Evolutionary conservation across 352 stramenopile species (phyloP), one percentile per base, ranked within the genome.

Genomic region (Globisporangium cylindrosporum): DNA sequence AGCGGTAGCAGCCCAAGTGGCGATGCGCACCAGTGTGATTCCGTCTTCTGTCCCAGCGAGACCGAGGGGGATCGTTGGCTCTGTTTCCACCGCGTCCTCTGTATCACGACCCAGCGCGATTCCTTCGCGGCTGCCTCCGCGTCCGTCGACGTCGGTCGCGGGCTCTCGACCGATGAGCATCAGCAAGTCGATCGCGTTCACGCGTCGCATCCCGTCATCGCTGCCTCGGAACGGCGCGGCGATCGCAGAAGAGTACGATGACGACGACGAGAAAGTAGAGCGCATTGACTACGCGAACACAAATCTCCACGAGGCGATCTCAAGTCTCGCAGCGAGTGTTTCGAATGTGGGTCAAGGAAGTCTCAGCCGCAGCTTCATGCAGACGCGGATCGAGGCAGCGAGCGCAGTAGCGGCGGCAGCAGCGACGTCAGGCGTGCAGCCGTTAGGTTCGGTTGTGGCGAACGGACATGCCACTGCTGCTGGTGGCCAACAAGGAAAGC

Each of bases 251-350:
- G 34, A 64, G 79, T 62, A 85, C 24, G 79, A 90, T 22, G 80
- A 82, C 8, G 62, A 71, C 1, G 59, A 80, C 32, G 78, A 73
- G 24, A 73, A 71, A 14, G 72, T 92, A 20, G 70, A 92, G 59
- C 76, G 86, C 38, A 91, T 97, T 61, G 84, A 93, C 64, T 81
- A 91, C 68, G 59, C 77, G 24, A 88, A 71, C 4, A 91, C 78
- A 4, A 91, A 96, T 49, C 65, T 97, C 48, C 86, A 94, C 63
- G 70, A 88, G 2, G 81, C 95, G 67, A 97, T 97, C 59, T 85
- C 89, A 43, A 90, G 75, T 1, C 72, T 97, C 34, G 91, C 90
- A 0, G 88, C 87, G 5, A 94, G 86, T 43, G 78, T 96, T 2
- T 89, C 81, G 4, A 92, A 75, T n/a, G 84, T 86, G 3, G 87